Conservation (phyloP, 106 monocot species). For the Acorus calamus region DNA sequence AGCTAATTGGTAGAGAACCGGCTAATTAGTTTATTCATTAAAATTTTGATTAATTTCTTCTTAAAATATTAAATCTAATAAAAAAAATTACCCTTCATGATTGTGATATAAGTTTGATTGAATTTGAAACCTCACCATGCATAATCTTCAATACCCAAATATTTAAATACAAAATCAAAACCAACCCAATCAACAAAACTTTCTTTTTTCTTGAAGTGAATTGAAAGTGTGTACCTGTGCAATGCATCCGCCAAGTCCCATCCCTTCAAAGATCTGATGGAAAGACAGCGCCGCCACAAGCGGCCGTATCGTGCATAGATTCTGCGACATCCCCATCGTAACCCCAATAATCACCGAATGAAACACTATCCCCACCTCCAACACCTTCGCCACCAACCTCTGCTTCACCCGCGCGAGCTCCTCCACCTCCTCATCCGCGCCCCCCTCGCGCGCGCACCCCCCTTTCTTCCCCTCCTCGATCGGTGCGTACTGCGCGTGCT, state of each 20-base stretch:
- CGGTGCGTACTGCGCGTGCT: slow-evolving; percentile 11
- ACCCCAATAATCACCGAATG: slow-evolving; percentile 93
- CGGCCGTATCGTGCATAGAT: slow-evolving; percentile 73
- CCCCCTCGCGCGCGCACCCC: neutral
- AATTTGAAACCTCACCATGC: too few relatives aligned
- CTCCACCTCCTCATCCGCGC: slow-evolving; percentile 43
- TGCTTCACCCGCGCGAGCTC: slow-evolving; percentile 60
- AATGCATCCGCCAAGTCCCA: slow-evolving; percentile 96
- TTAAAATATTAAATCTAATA: too few relatives aligned
- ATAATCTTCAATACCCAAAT: too few relatives aligned
- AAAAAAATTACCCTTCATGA: too few relatives aligned
- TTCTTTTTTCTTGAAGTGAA: too few relatives aligned
- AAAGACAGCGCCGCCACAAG: slow-evolving; percentile 80
- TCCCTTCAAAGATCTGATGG: slow-evolving; percentile 92
- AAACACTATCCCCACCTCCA: slow-evolving; percentile 92
- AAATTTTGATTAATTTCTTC: too few relatives aligned
- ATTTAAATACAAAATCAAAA: too few relatives aligned
- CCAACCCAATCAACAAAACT: too few relatives aligned
- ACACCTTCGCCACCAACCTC: slow-evolving; percentile 88
- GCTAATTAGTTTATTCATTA: too few relatives aligned
- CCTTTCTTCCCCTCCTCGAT: slow-evolving; percentile 13
- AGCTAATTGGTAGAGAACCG: too few relatives aligned
- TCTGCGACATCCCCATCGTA: slow-evolving; percentile 96
- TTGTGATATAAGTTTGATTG: too few relatives aligned
- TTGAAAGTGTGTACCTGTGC: slow-evolving; percentile 56